These are phyloP conservation scores for Phascolomyces articulosus DNA, from an alignment of 371 early-diverging fungal genomes.

Conservation along the genomic window DNA sequence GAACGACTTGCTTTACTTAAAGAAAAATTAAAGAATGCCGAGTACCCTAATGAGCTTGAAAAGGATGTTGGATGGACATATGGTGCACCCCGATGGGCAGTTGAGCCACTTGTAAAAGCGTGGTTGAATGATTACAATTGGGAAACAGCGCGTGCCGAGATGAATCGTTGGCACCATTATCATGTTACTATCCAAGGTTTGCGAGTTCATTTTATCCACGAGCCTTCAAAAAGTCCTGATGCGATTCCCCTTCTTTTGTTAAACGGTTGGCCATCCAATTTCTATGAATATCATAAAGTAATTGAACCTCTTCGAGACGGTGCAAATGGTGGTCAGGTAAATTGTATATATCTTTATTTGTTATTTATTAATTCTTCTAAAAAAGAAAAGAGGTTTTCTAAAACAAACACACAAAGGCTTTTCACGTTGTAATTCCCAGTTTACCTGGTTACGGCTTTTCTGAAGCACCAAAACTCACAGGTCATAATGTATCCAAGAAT, in stretches of 20 bases:
- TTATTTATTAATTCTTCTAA: neutral
- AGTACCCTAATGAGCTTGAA: slow-evolving; percentile 47
- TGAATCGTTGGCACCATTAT: slow-evolving; percentile 57
- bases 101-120: slow-evolving; percentile 41
- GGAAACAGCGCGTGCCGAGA: slow-evolving; percentile 37
- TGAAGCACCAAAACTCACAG: slow-evolving; percentile 42
- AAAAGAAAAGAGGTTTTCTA: too few relatives aligned
- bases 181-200: slow-evolving; percentile 50
- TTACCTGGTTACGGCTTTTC: slow-evolving; percentile 70
- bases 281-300: slow-evolving; percentile 67
- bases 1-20: slow-evolving; percentile 18
- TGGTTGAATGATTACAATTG: slow-evolving; percentile 54
- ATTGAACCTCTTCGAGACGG: slow-evolving; percentile 48
- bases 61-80: slow-evolving; percentile 55
- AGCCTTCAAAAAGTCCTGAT: slow-evolving; percentile 40
- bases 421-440: slow-evolving; percentile 65
- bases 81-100: slow-evolving; percentile 49
- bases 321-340: slow-evolving; percentile 25
- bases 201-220: slow-evolving; percentile 63
- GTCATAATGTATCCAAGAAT: slow-evolving; percentile 38
- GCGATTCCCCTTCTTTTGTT: slow-evolving; percentile 65
- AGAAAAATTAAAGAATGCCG: slow-evolving; percentile 13
- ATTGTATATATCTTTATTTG: neutral
- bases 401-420: slow-evolving; percentile 29
- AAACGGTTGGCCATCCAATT: slow-evolving; percentile 73